These are phyloP conservation scores for Trichophyton equinum DNA, from an alignment of 2,329 filamentous ascomycete species.

Conservation along the genomic window DNA sequence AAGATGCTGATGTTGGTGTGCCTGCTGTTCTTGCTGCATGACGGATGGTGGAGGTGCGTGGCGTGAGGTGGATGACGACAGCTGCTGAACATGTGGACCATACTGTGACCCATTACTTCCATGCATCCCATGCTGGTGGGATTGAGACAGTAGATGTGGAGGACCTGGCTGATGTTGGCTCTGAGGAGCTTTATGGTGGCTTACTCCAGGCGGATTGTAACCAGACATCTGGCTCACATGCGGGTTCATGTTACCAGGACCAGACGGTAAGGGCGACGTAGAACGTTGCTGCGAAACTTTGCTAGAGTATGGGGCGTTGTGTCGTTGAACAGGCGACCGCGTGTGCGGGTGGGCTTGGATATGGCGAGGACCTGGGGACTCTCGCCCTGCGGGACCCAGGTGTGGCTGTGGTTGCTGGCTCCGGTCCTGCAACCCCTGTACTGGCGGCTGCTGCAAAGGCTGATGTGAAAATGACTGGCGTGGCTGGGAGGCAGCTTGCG, in stretches of 20 bases:
- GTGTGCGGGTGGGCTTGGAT: slow-evolving; percentile 6
- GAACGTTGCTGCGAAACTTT: slow-evolving; percentile 7
- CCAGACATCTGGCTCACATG: slow-evolving; percentile 3
- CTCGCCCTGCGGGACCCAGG: slow-evolving; percentile 2
- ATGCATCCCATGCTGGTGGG: slow-evolving; percentile 2
- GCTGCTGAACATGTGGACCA: background rate
- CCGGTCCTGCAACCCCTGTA: slow-evolving; percentile 18
- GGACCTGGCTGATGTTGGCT: slow-evolving; percentile 4
- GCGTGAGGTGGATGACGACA: background rate
- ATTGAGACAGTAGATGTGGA: background rate
- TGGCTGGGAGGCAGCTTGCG: slow-evolving; percentile 1
- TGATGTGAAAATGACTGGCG: slow-evolving; percentile 9
- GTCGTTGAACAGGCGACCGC: slow-evolving; percentile 8
- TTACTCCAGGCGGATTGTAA: background rate
- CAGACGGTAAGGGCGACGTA: slow-evolving; percentile 6
- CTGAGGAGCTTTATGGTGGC: background rate
- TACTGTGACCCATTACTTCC: background rate
- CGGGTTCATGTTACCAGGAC: background rate
- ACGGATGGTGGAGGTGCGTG: slow-evolving; percentile 5
- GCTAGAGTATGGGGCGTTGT: slow-evolving; percentile 6
- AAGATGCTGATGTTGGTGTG: slow-evolving; percentile 11
- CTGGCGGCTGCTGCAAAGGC: slow-evolving; percentile 5
- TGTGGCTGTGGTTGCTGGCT: slow-evolving; percentile 11
- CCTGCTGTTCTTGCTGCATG: slow-evolving; percentile 2
- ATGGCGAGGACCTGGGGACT: slow-evolving; percentile 9